These are phyloP conservation scores for Fabrea salina DNA, from an alignment of 169 alveolate genomes.

Conservation along the genomic window DNA sequence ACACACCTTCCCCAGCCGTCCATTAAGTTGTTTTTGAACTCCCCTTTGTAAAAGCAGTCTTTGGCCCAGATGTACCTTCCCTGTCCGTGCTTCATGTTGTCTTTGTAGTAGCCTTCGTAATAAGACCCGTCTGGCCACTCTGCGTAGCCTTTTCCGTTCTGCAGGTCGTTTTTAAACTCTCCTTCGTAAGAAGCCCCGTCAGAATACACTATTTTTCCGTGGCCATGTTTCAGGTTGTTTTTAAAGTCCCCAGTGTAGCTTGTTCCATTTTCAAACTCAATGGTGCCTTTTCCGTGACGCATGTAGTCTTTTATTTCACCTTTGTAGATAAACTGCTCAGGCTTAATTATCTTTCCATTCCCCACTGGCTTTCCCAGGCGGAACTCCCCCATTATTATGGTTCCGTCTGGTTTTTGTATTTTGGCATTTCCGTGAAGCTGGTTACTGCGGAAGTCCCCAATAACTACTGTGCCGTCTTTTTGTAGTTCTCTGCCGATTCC, in stretches of 20 bases:
- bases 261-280: too few relatives aligned
- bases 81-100: slow-evolving; percentile 61
- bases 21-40: slow-evolving; percentile 48
- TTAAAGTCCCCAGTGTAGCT: slow-evolving; percentile 39
- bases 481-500: slow-evolving; percentile 78
- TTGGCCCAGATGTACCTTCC: slow-evolving; percentile 65
- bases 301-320: too few relatives aligned
- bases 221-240: slow-evolving; percentile 31
- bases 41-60: slow-evolving; percentile 61
- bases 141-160: slow-evolving; percentile 64
- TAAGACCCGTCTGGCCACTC: slow-evolving; percentile 52
- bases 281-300: too few relatives aligned
- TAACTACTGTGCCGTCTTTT: slow-evolving; percentile 76
- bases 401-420: too few relatives aligned
- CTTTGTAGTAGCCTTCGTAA: slow-evolving; percentile 57
- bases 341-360: too few relatives aligned
- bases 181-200: slow-evolving; percentile 58
- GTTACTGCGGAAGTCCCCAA: slow-evolving; percentile 78
- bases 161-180: slow-evolving; percentile 46
- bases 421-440: slow-evolving; percentile 49
- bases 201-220: slow-evolving; percentile 30
- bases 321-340: too few relatives aligned
- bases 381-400: too few relatives aligned
- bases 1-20: slow-evolving; percentile 64
- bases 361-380: too few relatives aligned